Evolutionary conservation across 2,329 filamentous ascomycete genomes (phyloP).

Genomic region (Seiridium cupressi): DNA sequence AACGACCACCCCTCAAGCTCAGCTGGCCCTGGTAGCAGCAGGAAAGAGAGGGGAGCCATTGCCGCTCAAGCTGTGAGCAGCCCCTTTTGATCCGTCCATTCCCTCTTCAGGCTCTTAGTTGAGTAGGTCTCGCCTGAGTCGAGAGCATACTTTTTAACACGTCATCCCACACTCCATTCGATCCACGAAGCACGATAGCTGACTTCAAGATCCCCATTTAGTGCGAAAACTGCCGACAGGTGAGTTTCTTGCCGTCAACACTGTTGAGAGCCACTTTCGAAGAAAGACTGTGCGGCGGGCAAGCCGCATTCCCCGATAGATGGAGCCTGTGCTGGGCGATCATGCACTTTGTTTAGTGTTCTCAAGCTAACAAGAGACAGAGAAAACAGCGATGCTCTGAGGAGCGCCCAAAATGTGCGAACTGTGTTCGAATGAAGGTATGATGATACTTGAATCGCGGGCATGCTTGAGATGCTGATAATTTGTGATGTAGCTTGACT

Average conservation of each 20-base stretch:
- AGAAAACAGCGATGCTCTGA: slow-evolving; percentile 67
- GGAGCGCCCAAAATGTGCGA: slow-evolving; percentile 57
- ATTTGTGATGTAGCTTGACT: slow-evolving; percentile 41
- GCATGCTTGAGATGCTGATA: background rate
- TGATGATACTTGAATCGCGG: background rate
- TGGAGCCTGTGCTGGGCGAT: no score
- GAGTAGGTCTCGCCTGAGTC: background rate
- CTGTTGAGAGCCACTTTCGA: background rate
- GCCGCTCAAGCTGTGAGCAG: slow-evolving; percentile 33
- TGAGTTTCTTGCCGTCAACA: background rate
- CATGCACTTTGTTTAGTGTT: background rate
- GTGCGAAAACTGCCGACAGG: slow-evolving; percentile 9
- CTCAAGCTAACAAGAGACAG: slow-evolving; percentile 30
- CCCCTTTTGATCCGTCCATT: background rate
- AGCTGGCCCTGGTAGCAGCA: slow-evolving; percentile 27
- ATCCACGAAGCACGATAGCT: background rate
- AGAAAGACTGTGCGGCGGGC: slow-evolving; percentile 9
- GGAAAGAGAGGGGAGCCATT: slow-evolving; percentile 38
- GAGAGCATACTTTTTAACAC: no score
- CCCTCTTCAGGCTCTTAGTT: slow-evolving; percentile 7
- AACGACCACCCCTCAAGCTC: slow-evolving; percentile 26
- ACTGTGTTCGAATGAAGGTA: slow-evolving; percentile 41
- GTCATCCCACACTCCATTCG: no score
- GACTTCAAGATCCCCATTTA: background rate
- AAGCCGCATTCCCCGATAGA: no score